These are phyloP conservation scores for Penicillium griseofulvum DNA, from an alignment of 2,329 filamentous ascomycete species.

Conservation along the genomic window DNA sequence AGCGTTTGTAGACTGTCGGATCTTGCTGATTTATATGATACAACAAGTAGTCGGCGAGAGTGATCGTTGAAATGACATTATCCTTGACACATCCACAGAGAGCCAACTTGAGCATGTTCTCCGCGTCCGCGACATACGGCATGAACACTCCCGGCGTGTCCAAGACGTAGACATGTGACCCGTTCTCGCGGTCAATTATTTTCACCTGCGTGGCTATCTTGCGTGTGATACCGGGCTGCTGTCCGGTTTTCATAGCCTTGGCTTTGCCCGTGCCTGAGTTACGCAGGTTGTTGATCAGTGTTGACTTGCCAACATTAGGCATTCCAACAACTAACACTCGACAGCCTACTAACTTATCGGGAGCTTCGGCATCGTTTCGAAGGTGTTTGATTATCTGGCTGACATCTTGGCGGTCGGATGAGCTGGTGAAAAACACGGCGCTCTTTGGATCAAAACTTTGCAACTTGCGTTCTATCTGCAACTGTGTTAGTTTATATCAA, in stretches of 20 bases:
- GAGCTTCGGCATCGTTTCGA: constrained; percentile 28
- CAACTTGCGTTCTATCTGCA: constrained; percentile 34
- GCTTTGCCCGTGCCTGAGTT: constrained; percentile 59
- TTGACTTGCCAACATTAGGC: constrained; percentile 96
- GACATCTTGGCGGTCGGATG: constrained; percentile 31
- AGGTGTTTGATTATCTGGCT: constrained; percentile 35
- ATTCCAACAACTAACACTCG: constrained; percentile 89
- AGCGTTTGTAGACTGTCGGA: constrained; percentile 61
- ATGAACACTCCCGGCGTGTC: constrained; percentile 96
- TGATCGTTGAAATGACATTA: constrained; percentile 72
- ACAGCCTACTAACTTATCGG: constrained; percentile 67
- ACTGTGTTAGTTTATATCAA: neutral
- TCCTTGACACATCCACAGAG: constrained; percentile 90
- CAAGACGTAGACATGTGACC: constrained; percentile 72
- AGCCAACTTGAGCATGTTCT: constrained; percentile 93
- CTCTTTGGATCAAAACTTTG: constrained; percentile 34
- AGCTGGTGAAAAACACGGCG: constrained; percentile 38
- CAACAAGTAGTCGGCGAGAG: constrained; percentile 85
- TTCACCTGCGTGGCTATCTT: constrained; percentile 82
- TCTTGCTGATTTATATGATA: constrained; percentile 73
- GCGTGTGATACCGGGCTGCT: constrained; percentile 84
- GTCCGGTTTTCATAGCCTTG: constrained; percentile 81
- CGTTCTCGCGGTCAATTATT: constrained; percentile 60
- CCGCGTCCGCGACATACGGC: constrained; percentile 79
- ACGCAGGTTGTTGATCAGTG: constrained; percentile 84